Conservation (phyloP, 2,329 filamentous ascomycete genomes). For the Colletotrichum australisinense region DNA sequence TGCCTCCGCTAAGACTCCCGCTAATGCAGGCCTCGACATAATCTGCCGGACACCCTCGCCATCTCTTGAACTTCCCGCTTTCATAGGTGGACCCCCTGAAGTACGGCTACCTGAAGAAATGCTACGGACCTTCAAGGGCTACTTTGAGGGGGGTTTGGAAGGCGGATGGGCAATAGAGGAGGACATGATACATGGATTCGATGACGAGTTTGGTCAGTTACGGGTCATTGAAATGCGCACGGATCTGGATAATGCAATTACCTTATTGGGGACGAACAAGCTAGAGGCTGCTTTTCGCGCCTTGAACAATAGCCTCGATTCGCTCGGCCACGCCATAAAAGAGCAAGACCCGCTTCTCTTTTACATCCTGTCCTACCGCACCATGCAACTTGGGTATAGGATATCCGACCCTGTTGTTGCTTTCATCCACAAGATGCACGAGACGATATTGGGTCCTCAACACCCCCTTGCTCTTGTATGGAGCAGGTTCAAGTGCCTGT, state of each 20-base stretch:
- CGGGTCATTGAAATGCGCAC: neutral
- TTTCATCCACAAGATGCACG: neutral
- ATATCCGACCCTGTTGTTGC: neutral
- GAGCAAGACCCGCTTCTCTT: neutral
- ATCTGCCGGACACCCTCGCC: constrained; percentile 12
- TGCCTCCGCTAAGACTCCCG: neutral
- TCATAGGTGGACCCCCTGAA: neutral
- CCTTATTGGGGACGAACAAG: neutral
- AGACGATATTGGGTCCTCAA: neutral
- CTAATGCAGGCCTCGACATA: neutral
- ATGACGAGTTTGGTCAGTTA: neutral
- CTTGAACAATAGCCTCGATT: neutral
- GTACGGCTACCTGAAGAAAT: neutral
- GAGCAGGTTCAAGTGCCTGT: neutral
- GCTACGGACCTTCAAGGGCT: neutral
- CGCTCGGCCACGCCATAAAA: neutral
- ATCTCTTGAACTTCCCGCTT: neutral
- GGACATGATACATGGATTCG: neutral
- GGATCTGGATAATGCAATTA: neutral
- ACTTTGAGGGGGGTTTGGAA: neutral
- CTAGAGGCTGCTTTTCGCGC: neutral
- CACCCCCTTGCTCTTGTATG: neutral
- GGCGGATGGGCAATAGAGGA: neutral
- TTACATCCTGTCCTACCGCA: neutral
- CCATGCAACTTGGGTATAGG: neutral